Conservation (phyloP, 495 filamentous ascomycete genomes). For the Oleoguttula mirabilis region DNA sequence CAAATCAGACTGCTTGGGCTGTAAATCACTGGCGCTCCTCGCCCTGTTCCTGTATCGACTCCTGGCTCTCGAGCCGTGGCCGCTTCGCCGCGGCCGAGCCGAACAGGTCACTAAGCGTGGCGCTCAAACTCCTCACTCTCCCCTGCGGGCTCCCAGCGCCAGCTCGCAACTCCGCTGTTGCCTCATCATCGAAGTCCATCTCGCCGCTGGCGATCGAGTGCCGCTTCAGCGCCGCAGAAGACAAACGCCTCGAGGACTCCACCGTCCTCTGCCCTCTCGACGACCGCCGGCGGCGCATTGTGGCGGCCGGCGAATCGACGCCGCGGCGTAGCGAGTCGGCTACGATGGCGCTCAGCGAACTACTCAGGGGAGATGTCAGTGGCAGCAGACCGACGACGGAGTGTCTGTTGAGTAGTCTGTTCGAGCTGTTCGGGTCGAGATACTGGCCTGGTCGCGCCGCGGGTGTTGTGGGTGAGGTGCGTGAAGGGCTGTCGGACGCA, state of each 20-base stretch:
- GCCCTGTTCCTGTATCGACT: background rate
- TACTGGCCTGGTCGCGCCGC: conserved; percentile 1
- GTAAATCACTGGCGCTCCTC: too few relatives aligned
- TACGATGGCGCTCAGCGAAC: conserved; percentile 28
- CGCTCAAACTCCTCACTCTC: conserved; percentile 25
- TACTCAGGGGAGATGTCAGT: conserved; percentile 23
- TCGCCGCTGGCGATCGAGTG: conserved; percentile 15
- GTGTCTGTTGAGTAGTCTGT: conserved; percentile 16
- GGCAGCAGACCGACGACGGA: conserved; percentile 23
- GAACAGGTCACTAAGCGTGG: conserved; percentile 24
- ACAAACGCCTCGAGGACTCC: background rate
- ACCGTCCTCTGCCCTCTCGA: background rate
- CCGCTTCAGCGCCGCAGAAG: conserved; percentile 6
- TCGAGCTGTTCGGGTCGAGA: conserved; percentile 12
- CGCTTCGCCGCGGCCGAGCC: conserved; percentile 6
- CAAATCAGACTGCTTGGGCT: too few relatives aligned
- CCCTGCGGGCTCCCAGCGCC: conserved; percentile 13
- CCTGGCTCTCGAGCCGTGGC: conserved; percentile 4
- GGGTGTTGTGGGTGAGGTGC: conserved; percentile 6
- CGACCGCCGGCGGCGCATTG: background rate
- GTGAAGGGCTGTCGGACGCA: conserved; percentile 1
- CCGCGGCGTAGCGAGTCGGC: conserved; percentile 50
- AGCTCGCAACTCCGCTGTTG: background rate
- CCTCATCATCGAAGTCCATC: conserved; percentile 14
- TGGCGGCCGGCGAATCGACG: conserved; percentile 20